Base-by-base conservation (phyloP, 163 green algal genomes). In the Scenedesmus sp. region DNA sequence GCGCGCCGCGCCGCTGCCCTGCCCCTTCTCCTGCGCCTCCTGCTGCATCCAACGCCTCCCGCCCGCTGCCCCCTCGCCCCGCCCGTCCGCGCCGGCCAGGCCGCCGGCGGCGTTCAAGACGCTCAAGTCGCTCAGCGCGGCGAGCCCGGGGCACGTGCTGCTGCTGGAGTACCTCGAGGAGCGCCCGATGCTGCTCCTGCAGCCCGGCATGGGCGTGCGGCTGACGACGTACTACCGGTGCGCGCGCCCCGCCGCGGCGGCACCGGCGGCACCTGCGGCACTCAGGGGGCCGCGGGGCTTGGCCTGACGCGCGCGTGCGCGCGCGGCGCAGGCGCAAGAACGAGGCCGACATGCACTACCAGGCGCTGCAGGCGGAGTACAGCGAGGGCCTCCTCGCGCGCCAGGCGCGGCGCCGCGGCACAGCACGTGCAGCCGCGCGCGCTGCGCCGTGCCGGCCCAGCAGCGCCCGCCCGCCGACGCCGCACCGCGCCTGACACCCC, bases 161-260 rank as follows among this genome's bases (percentile, higher is more conserved):
- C 80, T 98, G 39, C 60, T 97, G 60, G 94, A 98, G 88, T 98
- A 98, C 83, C 82, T 95, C 73, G 90, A 98, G 83, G 88, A 98
- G 87, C 77, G 72, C 17, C 92, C 92, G 0, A 64, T 91, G 56
- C 78, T 96, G 58, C 74, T 97, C 51, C 84, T 75, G 3, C 81
- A 90, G 10, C 84, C 86, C 53, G 94, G 93, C 60, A 98, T 98
- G 94, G 94, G 92, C 29, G 86, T 88, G 22, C 78, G 87, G 13
- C 83, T 98, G 29, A 83, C 83, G 14, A 96, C 91, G 0, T 98
- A 93, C 85, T 98, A 98, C 77, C 62, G 74, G 74, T 64, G 29
- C 22, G 51, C 15, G 18, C 28, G 10, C 20, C n/a, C n/a, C n/a
- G n/a, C n/a, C n/a, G n/a, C n/a, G n/a, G n/a, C n/a, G n/a, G n/a